phyloP scores from a whole-genome alignment of 768 basidiomycete genomes.

The Mycena leptocephala region DNA sequence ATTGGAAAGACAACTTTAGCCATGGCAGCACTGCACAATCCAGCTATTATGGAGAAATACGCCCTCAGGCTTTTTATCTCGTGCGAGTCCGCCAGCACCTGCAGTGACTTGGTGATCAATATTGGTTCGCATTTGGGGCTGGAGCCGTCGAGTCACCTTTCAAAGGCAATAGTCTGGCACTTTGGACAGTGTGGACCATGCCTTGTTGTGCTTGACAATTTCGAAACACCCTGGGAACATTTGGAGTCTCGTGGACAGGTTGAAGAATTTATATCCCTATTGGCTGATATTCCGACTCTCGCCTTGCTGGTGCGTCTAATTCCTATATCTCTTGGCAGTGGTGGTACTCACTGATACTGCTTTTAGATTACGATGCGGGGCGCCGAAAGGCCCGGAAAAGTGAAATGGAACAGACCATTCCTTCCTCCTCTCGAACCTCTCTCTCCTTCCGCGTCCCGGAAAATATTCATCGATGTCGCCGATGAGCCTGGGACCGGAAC shows the following conservation, averaged over 20 bases:
- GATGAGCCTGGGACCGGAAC: not conserved
- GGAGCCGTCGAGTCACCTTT: not conserved
- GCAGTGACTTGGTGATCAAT: not conserved
- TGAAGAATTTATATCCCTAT: slow-evolving; percentile 17
- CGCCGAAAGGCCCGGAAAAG: not conserved
- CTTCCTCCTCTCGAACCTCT: not conserved
- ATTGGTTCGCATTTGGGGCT: slow-evolving; percentile 19
- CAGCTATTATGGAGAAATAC: not conserved
- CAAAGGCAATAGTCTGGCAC: not conserved
- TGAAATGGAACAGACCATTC: not conserved
- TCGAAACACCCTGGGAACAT: slow-evolving; percentile 28
- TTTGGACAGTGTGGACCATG: not conserved
- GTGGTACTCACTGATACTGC: not conserved
- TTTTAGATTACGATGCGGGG: not conserved
- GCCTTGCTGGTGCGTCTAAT: not conserved
- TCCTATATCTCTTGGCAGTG: not conserved
- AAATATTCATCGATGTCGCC: not conserved
- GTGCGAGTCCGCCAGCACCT: slow-evolving; percentile 11
- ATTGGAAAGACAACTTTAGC: slow-evolving; percentile 20
- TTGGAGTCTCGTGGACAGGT: slow-evolving; percentile 11
- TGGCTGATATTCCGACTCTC: slow-evolving; percentile 18
- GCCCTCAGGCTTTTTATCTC: slow-evolving; percentile 7
- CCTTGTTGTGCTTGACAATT: slow-evolving; percentile 18
- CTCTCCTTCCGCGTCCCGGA: not conserved
- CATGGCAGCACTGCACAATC: slow-evolving; percentile 5